phyloP scores from a whole-genome alignment of 2,329 filamentous ascomycete genomes.

The Ascocoryne sarcoides region DNA sequence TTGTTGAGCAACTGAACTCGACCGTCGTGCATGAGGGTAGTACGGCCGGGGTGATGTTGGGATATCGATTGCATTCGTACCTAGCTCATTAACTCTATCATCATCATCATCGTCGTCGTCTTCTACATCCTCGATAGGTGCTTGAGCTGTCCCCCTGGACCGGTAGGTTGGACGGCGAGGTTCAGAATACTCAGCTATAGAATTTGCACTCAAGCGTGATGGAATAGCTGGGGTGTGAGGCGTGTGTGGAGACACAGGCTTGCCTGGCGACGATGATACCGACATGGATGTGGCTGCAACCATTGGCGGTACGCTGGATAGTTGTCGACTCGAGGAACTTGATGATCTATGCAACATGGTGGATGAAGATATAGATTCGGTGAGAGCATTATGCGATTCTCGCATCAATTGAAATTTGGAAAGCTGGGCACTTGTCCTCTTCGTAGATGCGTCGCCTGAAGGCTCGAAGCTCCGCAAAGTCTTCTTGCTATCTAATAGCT shows the following conservation, averaged over 20 bases:
- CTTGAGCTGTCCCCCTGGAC: constrained; percentile 15
- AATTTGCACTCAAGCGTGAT: constrained; percentile 86
- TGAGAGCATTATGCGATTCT: constrained; percentile 80
- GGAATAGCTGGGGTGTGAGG: constrained; percentile 91
- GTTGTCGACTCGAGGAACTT: constrained; percentile 57
- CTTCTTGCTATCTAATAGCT: constrained; percentile 78
- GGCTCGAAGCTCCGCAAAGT: constrained; percentile 73
- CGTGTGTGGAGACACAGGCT: constrained; percentile 81
- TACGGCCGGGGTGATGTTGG: constrained; percentile 57
- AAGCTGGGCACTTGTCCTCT: constrained; percentile 69
- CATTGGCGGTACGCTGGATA: constrained; percentile 56
- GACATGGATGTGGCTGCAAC: constrained; percentile 67
- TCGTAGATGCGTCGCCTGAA: constrained; percentile 59
- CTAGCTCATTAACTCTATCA: constrained; percentile 36
- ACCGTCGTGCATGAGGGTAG: constrained; percentile 47
- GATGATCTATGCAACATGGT: constrained; percentile 76
- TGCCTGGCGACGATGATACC: constrained; percentile 79
- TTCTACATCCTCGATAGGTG: constrained; percentile 18
- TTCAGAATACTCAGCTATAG: constrained; percentile 60
- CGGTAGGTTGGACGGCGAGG: constrained; percentile 19
- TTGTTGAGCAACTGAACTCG: constrained; percentile 61
- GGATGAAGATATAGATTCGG: constrained; percentile 89
- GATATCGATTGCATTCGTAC: constrained; percentile 62
- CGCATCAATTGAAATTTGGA: constrained; percentile 82
- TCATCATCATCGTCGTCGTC: no score